Conservation (phyloP, 2,329 filamentous ascomycete genomes). For the Stemphylium lycopersici region DNA sequence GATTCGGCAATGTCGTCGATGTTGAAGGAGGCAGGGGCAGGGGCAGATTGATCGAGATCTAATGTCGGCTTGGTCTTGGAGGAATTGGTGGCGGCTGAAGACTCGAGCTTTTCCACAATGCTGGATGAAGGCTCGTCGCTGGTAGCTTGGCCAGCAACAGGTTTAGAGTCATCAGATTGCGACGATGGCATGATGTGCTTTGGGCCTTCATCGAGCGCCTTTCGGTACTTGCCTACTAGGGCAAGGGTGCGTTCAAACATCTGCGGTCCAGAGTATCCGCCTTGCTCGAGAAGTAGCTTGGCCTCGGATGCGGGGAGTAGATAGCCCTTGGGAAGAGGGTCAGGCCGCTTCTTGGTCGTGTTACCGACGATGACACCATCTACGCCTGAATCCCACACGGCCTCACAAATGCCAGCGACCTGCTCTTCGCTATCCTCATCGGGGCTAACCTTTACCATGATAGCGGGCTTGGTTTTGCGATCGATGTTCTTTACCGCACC, state of each 20-base stretch:
- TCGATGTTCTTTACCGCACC: slow-evolving; percentile 72
- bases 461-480: slow-evolving; percentile 73
- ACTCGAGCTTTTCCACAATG: slow-evolving; percentile 24
- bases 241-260: slow-evolving; percentile 81
- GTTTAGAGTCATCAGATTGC: slow-evolving; percentile 9
- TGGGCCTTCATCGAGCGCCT: slow-evolving; percentile 54
- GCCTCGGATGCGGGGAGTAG: slow-evolving; percentile 70
- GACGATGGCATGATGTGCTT: slow-evolving; percentile 23
- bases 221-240: slow-evolving; percentile 79
- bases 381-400: slow-evolving; percentile 69
- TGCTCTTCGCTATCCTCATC: slow-evolving; percentile 89
- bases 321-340: slow-evolving; percentile 71
- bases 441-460: slow-evolving; percentile 98
- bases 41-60: slow-evolving; percentile 24
- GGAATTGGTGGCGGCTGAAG: slow-evolving; percentile 8
- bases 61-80: slow-evolving; percentile 25
- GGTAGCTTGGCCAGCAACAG: slow-evolving; percentile 14
- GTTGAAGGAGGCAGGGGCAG: slow-evolving; percentile 29
- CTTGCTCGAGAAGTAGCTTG: slow-evolving; percentile 72
- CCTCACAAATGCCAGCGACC: slow-evolving; percentile 82
- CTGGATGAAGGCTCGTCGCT: slow-evolving; percentile 19
- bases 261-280: slow-evolving; percentile 89
- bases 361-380: slow-evolving; percentile 97
- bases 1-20: slow-evolving; percentile 40
- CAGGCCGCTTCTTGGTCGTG: slow-evolving; percentile 84